Conservation (phyloP, 108 stramenopile species). For the Parietichytrium sp. region DNA sequence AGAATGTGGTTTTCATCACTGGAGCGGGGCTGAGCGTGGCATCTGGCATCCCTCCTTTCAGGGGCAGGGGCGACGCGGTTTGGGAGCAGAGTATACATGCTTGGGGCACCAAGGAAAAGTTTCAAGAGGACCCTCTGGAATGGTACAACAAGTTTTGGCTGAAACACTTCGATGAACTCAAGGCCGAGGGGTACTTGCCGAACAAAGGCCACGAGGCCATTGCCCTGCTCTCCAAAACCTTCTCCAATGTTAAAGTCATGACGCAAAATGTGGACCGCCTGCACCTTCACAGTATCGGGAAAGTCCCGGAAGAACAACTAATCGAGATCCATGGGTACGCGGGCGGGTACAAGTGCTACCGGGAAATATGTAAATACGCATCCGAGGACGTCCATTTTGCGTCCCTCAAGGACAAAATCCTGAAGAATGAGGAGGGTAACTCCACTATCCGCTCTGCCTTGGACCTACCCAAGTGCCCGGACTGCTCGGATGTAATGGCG, state of each 20-base stretch:
- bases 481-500: background rate
- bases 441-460: background rate
- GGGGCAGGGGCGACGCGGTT: constrained; percentile 1
- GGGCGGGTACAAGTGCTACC: background rate
- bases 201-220: background rate
- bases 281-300: background rate
- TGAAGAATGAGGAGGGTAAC: background rate
- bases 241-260: background rate
- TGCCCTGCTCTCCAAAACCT: background rate
- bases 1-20: constrained; percentile 1
- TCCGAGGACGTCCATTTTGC: background rate
- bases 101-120: background rate
- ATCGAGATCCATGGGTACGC: constrained; percentile 31
- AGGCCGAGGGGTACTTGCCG: background rate
- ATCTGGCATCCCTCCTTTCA: constrained; percentile 14
- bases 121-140: constrained; percentile 1
- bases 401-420: background rate
- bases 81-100: constrained; percentile 17
- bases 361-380: background rate
- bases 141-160: constrained; percentile 42
- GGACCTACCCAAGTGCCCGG: constrained; percentile 8
- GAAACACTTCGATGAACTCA: background rate
- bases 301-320: background rate
- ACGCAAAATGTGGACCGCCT: constrained; percentile 39
- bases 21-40: constrained; percentile 15